A percentile compares a stretch with the other conserved stretches of the same genome.
These are phyloP conservation scores for Myriosclerotinia curreyana DNA, from an alignment of 2,329 filamentous ascomycete species.

Conservation along the genomic window DNA sequence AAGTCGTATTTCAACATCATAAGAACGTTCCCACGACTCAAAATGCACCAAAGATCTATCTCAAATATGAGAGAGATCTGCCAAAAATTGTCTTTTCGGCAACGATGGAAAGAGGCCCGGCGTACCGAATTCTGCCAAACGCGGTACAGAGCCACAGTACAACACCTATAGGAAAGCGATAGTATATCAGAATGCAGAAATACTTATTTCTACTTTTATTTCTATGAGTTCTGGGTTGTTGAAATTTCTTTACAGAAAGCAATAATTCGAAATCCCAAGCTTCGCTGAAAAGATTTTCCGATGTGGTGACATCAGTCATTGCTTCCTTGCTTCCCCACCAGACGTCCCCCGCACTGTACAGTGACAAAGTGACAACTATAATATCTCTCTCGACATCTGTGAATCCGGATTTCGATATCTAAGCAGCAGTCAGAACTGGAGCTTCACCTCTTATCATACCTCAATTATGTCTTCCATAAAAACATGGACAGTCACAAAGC, in stretches of 20 bases:
- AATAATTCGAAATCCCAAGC: neutral
- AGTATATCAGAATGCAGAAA: neutral
- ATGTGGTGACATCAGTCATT: constrained; percentile 9
- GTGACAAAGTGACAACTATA: neutral
- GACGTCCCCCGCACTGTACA: neutral
- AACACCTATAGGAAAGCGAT: neutral
- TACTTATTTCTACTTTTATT: constrained; percentile 3
- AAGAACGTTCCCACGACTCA: neutral
- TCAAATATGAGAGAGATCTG: neutral
- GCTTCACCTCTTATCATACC: neutral
- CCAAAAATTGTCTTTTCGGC: neutral
- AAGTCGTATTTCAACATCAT: neutral
- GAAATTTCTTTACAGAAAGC: neutral
- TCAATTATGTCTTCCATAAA: constrained; percentile 35
- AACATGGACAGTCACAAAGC: constrained; percentile 48
- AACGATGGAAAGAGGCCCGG: neutral
- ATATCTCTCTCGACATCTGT: neutral
- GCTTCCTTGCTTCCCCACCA: constrained; percentile 16
- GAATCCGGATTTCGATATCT: too few species aligned
- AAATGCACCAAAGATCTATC: neutral
- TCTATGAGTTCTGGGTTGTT: neutral
- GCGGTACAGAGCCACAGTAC: neutral
- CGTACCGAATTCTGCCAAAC: neutral
- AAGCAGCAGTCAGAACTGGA: neutral
- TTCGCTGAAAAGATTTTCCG: constrained; percentile 20